Conservation (phyloP, 805 yeast genomes). For the Saturnispora quitensis region DNA sequence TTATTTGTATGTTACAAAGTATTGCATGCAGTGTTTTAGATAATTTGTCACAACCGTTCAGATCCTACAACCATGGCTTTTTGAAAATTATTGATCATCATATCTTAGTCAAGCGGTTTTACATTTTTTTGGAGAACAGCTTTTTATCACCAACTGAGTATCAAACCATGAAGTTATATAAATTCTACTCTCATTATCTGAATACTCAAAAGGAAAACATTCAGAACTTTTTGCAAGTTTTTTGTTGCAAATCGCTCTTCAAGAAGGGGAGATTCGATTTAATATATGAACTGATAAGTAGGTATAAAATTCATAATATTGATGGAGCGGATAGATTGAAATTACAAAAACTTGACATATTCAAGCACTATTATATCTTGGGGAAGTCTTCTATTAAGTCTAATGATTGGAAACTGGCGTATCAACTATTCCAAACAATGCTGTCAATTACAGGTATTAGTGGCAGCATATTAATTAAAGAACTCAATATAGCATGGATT, state of each 20-base stretch:
- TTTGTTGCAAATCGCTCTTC: conserved; percentile 7
- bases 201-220: background rate
- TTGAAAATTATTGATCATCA: background rate
- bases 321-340: conserved; percentile 12
- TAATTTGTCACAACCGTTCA: background rate
- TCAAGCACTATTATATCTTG: conserved; percentile 14
- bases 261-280: conserved; percentile 2
- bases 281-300: conserved; percentile 1
- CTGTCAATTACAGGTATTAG: conserved; percentile 8
- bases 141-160: conserved; percentile 5
- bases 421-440: conserved; percentile 14
- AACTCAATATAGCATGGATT: conserved; percentile 6
- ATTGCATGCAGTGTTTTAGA: conserved; percentile 1
- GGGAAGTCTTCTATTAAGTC: conserved; percentile 16
- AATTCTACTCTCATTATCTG: background rate
- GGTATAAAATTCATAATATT: conserved; percentile 3
- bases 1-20: background rate
- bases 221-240: conserved; percentile 9
- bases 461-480: conserved; percentile 5
- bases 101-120: conserved; percentile 2
- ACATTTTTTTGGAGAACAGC: background rate
- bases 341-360: conserved; percentile 9
- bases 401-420: conserved; percentile 14
- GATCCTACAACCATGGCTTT: background rate
- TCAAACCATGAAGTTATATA: background rate